These are phyloP conservation scores for Beauveria brongniartii DNA, from an alignment of 2,329 filamentous ascomycete species.

Conservation along the genomic window DNA sequence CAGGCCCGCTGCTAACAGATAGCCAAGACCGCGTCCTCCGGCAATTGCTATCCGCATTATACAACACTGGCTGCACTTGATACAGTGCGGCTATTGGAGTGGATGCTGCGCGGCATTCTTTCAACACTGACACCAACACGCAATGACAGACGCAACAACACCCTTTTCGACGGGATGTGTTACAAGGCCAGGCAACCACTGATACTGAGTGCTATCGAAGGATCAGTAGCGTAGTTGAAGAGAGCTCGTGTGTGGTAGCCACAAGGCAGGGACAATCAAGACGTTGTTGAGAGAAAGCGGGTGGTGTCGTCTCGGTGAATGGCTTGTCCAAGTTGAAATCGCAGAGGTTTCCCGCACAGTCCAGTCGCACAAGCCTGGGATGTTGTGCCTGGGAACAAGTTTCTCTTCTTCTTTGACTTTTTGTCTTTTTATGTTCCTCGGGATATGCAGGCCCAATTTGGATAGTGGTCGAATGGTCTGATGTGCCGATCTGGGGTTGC, in stretches of 20 bases:
- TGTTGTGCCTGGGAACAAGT: not conserved
- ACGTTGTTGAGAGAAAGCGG: not conserved
- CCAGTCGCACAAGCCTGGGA: not conserved
- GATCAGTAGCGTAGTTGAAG: too few species aligned
- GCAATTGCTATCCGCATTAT: conserved; percentile 44
- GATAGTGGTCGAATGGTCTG: not conserved
- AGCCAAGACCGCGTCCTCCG: conserved; percentile 37
- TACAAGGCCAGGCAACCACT: too few species aligned
- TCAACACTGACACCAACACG: not conserved
- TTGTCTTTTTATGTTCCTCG: too few species aligned
- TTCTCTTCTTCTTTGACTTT: not conserved
- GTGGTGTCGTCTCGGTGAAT: not conserved
- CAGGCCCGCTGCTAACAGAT: conserved; percentile 44
- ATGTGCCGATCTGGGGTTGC: not conserved
- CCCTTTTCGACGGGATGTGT: not conserved
- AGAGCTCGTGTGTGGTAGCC: not conserved
- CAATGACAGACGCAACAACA: not conserved
- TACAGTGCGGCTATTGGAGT: not conserved
- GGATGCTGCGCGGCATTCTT: conserved; percentile 4
- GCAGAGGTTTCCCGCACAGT: not conserved
- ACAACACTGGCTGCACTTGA: conserved; percentile 13
- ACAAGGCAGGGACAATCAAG: not conserved
- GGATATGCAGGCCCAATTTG: not conserved
- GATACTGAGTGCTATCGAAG: too few species aligned
- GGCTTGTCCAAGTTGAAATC: not conserved